Conservation (phyloP, 2,329 filamentous ascomycete genomes). For the Talaromyces amestolkiae region DNA sequence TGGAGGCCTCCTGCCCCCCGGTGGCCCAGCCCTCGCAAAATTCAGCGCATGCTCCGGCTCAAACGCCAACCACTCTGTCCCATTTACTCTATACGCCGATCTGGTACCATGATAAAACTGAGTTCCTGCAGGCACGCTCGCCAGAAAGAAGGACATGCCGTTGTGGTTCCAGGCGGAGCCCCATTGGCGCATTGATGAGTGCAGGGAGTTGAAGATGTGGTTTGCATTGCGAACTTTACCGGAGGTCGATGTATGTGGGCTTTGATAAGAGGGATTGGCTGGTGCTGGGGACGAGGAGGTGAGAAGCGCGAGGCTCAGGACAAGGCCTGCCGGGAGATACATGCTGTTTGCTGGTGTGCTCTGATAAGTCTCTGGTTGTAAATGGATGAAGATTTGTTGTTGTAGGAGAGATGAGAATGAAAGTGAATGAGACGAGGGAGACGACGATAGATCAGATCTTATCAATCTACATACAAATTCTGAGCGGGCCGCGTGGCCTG, state of each 20-base stretch:
- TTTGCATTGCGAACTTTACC: constrained; percentile 50
- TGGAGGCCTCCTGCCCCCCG: neutral
- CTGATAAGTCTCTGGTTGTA: neutral
- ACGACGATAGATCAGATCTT: neutral
- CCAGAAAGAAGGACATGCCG: constrained; percentile 69
- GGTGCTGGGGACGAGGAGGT: neutral
- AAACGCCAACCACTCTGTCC: constrained; percentile 71
- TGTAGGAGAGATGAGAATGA: neutral
- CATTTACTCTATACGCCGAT: constrained; percentile 47
- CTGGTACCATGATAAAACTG: constrained; percentile 65
- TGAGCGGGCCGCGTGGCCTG: constrained; percentile 7
- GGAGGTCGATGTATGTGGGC: neutral
- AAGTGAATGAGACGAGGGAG: neutral
- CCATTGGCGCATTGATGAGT: constrained; percentile 72
- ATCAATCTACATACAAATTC: neutral
- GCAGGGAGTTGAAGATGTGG: constrained; percentile 69
- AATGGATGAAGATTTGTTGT: neutral
- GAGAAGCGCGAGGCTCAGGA: neutral
- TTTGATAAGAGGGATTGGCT: neutral
- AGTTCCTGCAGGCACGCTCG: constrained; percentile 62
- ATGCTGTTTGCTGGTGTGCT: neutral
- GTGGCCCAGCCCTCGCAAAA: constrained; percentile 52
- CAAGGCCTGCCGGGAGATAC: neutral
- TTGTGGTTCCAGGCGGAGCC: constrained; percentile 72
- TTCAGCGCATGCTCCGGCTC: constrained; percentile 70